Conservation (phyloP, 2,329 filamentous ascomycete species). For the Pestalotiopsis sp. region DNA sequence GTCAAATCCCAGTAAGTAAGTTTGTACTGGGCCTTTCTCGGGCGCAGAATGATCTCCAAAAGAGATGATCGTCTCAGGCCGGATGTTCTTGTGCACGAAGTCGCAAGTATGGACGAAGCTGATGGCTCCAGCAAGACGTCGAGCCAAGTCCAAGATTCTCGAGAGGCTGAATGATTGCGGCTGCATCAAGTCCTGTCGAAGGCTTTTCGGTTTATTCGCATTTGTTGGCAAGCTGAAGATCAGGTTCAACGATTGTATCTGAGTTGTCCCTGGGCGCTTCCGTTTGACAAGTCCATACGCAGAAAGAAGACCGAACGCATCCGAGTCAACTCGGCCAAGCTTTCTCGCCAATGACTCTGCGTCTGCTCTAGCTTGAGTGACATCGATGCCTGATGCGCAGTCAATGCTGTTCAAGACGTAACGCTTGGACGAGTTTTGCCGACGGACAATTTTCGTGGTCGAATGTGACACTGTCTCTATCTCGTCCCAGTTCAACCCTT, state of each 20-base stretch:
- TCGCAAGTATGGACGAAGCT: constrained; percentile 25
- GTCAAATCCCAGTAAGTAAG: constrained; percentile 50
- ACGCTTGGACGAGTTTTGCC: background rate
- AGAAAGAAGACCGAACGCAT: background rate
- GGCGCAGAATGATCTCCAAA: background rate
- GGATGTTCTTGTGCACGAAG: constrained; percentile 49
- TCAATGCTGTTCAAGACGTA: background rate
- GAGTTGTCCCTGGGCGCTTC: background rate
- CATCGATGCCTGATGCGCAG: background rate
- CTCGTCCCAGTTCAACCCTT: background rate
- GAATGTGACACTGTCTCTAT: background rate
- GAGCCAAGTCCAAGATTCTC: background rate
- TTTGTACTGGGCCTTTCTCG: background rate
- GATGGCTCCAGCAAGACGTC: background rate
- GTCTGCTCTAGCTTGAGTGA: background rate
- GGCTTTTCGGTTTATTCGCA: background rate
- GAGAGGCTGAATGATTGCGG: background rate
- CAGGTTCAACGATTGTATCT: background rate
- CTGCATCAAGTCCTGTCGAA: background rate
- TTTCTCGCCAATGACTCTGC: background rate
- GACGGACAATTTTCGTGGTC: background rate
- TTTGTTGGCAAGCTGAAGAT: background rate
- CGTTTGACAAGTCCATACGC: background rate
- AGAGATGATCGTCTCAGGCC: constrained; percentile 39
- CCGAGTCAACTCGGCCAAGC: background rate